These are phyloP conservation scores for Mytilinidion resinicola DNA, from an alignment of 495 filamentous ascomycete species.

Conservation along the genomic window DNA sequence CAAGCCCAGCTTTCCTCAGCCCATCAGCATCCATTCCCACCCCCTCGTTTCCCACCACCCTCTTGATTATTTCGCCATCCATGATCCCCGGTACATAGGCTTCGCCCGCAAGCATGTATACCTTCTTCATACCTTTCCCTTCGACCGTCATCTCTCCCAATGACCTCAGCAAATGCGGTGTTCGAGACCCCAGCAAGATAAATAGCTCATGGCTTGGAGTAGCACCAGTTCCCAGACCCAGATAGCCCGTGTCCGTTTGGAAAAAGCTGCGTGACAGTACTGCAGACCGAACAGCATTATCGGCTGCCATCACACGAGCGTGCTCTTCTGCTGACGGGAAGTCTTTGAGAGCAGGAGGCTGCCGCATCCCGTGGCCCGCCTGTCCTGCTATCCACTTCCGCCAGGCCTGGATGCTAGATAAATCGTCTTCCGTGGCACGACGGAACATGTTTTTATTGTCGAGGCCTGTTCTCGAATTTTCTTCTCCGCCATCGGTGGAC, in stretches of 20 bases:
- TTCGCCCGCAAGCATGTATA: constrained; percentile 2
- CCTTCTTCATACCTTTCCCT: background rate
- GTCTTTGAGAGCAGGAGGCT: constrained; percentile 2
- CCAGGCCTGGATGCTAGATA: constrained; percentile 6
- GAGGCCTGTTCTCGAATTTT: background rate
- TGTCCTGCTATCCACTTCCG: constrained; percentile 4
- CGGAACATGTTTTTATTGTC: constrained; percentile 8
- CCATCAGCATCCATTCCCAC: background rate
- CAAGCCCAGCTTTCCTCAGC: too few species aligned
- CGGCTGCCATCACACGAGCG: background rate
- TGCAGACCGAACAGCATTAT: constrained; percentile 3
- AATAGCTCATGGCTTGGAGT: background rate
- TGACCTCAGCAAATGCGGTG: background rate
- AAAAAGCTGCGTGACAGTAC: constrained; percentile 6
- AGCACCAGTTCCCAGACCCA: constrained; percentile 5
- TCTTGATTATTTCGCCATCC: constrained; percentile 9
- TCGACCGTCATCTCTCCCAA: constrained; percentile 5
- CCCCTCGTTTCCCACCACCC: background rate
- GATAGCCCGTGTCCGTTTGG: constrained; percentile 1
- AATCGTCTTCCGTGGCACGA: constrained; percentile 1
- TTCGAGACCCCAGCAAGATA: constrained; percentile 5
- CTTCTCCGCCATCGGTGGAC: too few species aligned
- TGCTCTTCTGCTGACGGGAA: background rate
- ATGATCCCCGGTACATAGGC: constrained; percentile 7
- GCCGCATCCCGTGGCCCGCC: background rate